Percentiles rank a stretch among this genome's conserved stretches.
Conservation (phyloP, 2,329 filamentous ascomycete species). For the Mycosphaerelloides madeirae region DNA sequence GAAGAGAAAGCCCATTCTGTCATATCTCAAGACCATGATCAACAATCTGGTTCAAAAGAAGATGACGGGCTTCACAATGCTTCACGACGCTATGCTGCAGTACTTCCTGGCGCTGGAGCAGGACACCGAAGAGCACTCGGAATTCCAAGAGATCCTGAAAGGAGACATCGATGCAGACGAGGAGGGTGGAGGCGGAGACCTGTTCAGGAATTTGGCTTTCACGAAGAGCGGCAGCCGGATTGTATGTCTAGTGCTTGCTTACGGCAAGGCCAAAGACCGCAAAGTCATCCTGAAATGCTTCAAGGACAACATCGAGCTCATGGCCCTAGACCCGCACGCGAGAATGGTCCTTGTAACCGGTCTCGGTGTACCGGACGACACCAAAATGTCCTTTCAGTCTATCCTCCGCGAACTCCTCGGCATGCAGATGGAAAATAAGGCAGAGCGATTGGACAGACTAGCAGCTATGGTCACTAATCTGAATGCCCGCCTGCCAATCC, state of each 20-base stretch:
- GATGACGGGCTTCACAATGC: slow-evolving; percentile 92
- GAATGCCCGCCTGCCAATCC: slow-evolving; percentile 60
- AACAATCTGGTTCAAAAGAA: slow-evolving; percentile 94
- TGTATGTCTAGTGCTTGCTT: slow-evolving; percentile 73
- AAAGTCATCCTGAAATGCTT: slow-evolving; percentile 83
- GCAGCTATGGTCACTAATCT: slow-evolving; percentile 66
- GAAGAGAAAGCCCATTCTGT: slow-evolving; percentile 83
- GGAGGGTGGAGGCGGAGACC: slow-evolving; percentile 61
- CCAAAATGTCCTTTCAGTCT: slow-evolving; percentile 76
- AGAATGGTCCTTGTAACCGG: slow-evolving; percentile 79
- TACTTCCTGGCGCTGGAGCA: slow-evolving; percentile 79
- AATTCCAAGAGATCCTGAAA: slow-evolving; percentile 86
- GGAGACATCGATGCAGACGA: slow-evolving; percentile 69
- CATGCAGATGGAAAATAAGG: slow-evolving; percentile 50
- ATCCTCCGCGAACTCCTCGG: slow-evolving; percentile 83
- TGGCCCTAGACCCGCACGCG: slow-evolving; percentile 74
- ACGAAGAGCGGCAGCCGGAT: slow-evolving; percentile 82
- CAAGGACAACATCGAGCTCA: slow-evolving; percentile 80
- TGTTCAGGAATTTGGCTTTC: slow-evolving; percentile 93
- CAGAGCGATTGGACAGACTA: slow-evolving; percentile 43
- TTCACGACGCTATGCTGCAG: slow-evolving; percentile 97
- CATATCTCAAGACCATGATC: slow-evolving; percentile 77
- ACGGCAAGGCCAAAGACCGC: slow-evolving; percentile 86
- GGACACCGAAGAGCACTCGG: slow-evolving; percentile 74
- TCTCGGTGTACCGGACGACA: slow-evolving; percentile 91